phyloP scores from a whole-genome alignment of 345 rosid genomes.

The Brassica rapa region DNA sequence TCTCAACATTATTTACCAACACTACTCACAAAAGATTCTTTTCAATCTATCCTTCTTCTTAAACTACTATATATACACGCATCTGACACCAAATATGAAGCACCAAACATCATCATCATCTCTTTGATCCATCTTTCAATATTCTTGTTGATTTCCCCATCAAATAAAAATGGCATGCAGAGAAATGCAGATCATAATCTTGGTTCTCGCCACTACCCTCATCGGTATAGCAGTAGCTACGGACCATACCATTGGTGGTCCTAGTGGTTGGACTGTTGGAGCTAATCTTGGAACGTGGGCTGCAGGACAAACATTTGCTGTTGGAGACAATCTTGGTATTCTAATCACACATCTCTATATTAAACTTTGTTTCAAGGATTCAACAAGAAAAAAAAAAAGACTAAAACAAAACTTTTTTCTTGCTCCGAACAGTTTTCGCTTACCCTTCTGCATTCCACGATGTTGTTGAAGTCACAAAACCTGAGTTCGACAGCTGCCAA shows the following conservation, averaged over 20 bases:
- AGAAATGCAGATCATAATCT: slow-evolving; percentile 31
- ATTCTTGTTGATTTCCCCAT: background rate
- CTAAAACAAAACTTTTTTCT: slow-evolving; percentile 3
- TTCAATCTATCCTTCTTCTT: background rate
- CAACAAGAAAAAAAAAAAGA: background rate
- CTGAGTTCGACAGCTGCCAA: slow-evolving; percentile 62
- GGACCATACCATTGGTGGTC: slow-evolving; percentile 61
- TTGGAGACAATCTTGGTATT: slow-evolving; percentile 70
- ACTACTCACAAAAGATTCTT: slow-evolving; percentile 24
- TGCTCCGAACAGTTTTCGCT: slow-evolving; percentile 53
- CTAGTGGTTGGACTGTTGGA: slow-evolving; percentile 64
- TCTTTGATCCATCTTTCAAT: slow-evolving; percentile 13
- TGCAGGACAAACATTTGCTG: slow-evolving; percentile 49
- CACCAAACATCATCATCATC: slow-evolving; percentile 28
- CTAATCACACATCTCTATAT: background rate
- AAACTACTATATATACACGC: slow-evolving; percentile 28
- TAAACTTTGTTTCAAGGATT: slow-evolving; percentile 1
- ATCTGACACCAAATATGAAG: background rate
- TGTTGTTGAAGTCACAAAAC: slow-evolving; percentile 61
- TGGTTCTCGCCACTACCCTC: slow-evolving; percentile 41
- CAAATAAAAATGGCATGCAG: slow-evolving; percentile 28
- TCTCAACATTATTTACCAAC: slow-evolving; percentile 35
- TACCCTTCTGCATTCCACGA: slow-evolving; percentile 49
- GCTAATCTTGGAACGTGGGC: slow-evolving; percentile 60
- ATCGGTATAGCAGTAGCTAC: slow-evolving; percentile 55